Base-by-base conservation (phyloP, 129 eudicot species). In the Rutidosis leptorrhynchoides region DNA sequence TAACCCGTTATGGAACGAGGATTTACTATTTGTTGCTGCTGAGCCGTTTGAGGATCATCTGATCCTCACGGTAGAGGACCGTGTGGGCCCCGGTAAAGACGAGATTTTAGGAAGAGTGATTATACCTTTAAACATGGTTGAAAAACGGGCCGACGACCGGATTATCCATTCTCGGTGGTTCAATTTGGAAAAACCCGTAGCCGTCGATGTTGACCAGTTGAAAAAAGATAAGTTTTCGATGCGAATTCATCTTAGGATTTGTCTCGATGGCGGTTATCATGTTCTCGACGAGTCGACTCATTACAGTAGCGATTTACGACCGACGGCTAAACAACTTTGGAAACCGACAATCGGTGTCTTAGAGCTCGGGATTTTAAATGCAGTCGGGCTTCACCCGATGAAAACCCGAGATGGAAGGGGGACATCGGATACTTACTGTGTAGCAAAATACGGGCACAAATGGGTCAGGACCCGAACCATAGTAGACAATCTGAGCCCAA, bases 11-110 rank as follows among this genome's bases (percentile, higher is more conserved):
- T 92, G 96, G 96, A 92, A 92, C 49, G 98, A 92, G 76, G 98
- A 92, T 78, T 73, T 92, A 12, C 15, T 85, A 21, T 92, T 92
- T 75, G 98, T 92, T 48, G 96, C 98, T 37, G 95, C 98, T 3
- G 98, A 92, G 77, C 98, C 98, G 20, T 92, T 92, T 51, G 98
- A 92, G 59, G 98, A 92, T 67, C 96, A 92, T 72, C 77, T 92
- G 28, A 67, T 88, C 37, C 85, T 92, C 42, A 88, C 98, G 7
- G 98, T 92, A 30, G 98, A 92, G 79, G 98, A 92, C 71, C 95
- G 96, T 11, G 95, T 92, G 75, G 98, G 91, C 51, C 98, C 98
- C 0, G 98, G 98, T 1, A 92, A 88, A 76, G 98, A 92, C 58
- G 98, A 92, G 83, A 85, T 88, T 51, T 75, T 92, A 11, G 98